Evolutionary conservation across 305 asterid species (phyloP).

Genomic region (Fraxinus paxiana): DNA sequence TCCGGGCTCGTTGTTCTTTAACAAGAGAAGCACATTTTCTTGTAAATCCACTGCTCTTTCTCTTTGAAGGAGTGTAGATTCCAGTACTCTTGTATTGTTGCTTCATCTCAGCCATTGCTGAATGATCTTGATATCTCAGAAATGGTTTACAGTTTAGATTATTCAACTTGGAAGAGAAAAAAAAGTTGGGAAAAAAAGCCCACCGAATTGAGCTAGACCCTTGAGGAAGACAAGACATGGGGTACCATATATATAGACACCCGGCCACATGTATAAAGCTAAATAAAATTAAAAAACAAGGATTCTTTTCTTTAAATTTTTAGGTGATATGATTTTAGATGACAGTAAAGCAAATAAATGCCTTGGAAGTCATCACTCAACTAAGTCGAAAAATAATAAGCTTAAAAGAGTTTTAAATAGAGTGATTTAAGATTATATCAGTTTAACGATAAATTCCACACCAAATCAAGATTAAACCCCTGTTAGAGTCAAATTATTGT

Average conservation of each 20-base stretch:
- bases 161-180: not conserved
- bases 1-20: constrained; percentile 70
- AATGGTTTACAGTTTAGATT: not conserved
- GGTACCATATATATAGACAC: constrained; percentile 46
- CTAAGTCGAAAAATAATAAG: not conserved
- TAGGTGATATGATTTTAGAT: not conserved
- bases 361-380: not conserved
- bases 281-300: not conserved
- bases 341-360: not conserved
- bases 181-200: constrained; percentile 51
- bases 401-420: not conserved
- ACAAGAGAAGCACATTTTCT: constrained; percentile 68
- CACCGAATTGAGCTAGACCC: constrained; percentile 73
- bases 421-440: not conserved
- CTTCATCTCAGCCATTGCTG: constrained; percentile 43
- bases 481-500: too few relatives aligned
- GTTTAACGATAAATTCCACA: not conserved
- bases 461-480: not conserved
- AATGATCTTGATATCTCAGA: not conserved
- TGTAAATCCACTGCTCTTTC: constrained; percentile 52
- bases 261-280: not conserved
- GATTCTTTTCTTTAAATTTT: not conserved
- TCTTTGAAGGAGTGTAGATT: constrained; percentile 34
- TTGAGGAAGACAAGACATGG: constrained; percentile 27
- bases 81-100: constrained; percentile 24